Conservation (phyloP, 179 eudicot species). For the Carnegiea gigantea region DNA sequence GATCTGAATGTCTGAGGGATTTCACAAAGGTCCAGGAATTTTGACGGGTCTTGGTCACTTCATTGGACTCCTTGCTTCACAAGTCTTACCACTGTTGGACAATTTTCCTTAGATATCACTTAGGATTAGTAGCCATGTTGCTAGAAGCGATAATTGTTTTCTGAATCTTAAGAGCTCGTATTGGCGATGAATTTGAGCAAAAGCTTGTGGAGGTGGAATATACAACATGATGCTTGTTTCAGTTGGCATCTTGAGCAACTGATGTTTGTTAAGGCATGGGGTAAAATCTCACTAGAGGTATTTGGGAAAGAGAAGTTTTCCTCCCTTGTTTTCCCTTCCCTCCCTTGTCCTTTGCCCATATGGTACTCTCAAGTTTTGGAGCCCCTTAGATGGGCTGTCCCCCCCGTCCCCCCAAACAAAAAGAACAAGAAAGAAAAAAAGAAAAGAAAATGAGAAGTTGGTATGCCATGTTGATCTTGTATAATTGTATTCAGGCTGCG, state of each 20-base stretch:
- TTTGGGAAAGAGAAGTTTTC: neutral
- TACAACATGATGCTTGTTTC: neutral
- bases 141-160: neutral
- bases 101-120: neutral
- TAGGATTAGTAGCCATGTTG: neutral
- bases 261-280: neutral
- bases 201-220: neutral
- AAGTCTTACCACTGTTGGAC: neutral
- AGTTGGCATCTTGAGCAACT: neutral
- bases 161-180: neutral
- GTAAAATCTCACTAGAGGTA: neutral
- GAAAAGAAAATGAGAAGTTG: neutral
- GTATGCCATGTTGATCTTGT: neutral
- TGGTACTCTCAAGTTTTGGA: neutral
- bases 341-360: neutral
- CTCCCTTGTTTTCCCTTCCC: neutral
- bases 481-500: neutral
- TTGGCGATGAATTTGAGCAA: neutral
- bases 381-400: no score
- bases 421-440: no score
- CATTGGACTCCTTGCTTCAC: neutral
- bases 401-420: no score
- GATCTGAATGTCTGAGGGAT: slow-evolving; percentile 5
- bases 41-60: neutral
- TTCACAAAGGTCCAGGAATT: neutral